Percentiles rank a stretch among this genome's conserved stretches.
Evolutionary conservation across 345 rosid genomes (phyloP).

Genomic region (Populus deltoides): DNA sequence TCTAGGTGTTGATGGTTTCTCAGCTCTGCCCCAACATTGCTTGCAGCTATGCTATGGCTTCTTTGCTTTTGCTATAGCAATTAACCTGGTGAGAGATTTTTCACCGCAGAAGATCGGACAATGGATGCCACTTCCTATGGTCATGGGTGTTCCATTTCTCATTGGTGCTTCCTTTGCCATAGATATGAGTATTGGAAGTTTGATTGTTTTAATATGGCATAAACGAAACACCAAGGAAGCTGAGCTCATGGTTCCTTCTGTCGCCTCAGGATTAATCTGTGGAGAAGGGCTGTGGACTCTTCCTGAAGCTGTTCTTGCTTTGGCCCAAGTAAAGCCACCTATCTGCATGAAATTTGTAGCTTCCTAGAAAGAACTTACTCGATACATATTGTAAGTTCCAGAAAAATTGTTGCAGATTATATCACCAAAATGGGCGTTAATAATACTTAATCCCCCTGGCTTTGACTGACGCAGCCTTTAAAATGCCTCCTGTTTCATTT

Average conservation of each 20-base stretch:
- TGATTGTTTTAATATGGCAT: constrained; percentile 59
- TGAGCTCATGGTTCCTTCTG: constrained; percentile 78
- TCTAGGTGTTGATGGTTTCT: constrained; percentile 56
- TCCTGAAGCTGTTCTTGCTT: constrained; percentile 76
- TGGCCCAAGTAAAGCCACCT: constrained; percentile 77
- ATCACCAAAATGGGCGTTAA: too few species aligned
- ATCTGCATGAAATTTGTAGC: constrained; percentile 76
- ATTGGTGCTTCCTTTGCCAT: constrained; percentile 91
- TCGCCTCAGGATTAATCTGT: constrained; percentile 84
- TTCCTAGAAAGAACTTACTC: constrained; percentile 27
- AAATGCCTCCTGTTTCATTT: too few species aligned
- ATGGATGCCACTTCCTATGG: constrained; percentile 91
- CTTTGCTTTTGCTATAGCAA: constrained; percentile 66
- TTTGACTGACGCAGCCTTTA: too few species aligned
- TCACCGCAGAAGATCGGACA: constrained; percentile 58
- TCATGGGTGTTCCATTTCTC: constrained; percentile 77
- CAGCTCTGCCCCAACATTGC: constrained; percentile 60
- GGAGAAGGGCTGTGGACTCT: constrained; percentile 94
- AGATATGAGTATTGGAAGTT: constrained; percentile 81
- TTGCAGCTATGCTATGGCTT: constrained; percentile 64
- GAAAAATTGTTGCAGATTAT: neutral
- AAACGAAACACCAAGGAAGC: constrained; percentile 58
- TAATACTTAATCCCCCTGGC: too few species aligned
- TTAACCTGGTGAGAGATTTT: constrained; percentile 62
- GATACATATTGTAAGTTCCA: neutral